These are phyloP conservation scores for Scopulariopsis brevicaulis DNA, from an alignment of 2,329 filamentous ascomycete species.

Conservation along the genomic window DNA sequence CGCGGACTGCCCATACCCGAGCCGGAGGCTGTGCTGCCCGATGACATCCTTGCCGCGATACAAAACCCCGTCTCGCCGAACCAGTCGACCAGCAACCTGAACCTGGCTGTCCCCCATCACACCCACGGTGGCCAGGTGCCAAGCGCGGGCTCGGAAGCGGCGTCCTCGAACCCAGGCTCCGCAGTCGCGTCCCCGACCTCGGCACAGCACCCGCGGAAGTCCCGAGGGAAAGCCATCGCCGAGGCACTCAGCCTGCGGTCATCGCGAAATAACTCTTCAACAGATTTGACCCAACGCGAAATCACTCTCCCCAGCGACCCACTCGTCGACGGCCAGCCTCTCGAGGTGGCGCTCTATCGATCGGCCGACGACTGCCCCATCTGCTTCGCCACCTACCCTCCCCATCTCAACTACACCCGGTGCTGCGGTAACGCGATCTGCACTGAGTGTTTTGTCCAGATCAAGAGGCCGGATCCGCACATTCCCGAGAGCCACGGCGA, in stretches of 20 bases:
- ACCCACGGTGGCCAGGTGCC: neutral
- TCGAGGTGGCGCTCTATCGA: slow-evolving; percentile 92
- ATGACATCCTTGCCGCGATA: slow-evolving; percentile 42
- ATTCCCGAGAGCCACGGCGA: slow-evolving; percentile 67
- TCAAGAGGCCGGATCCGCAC: slow-evolving; percentile 87
- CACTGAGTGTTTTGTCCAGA: slow-evolving; percentile 98
- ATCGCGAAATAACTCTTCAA: slow-evolving; percentile 59
- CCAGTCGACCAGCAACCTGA: slow-evolving; percentile 45
- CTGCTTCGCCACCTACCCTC: slow-evolving; percentile 92
- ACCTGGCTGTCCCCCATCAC: slow-evolving; percentile 44
- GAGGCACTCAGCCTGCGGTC: slow-evolving; percentile 54
- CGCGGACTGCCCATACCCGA: slow-evolving; percentile 75
- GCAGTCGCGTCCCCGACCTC: slow-evolving; percentile 34
- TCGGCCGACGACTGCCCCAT: slow-evolving; percentile 86
- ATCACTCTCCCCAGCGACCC: slow-evolving; percentile 70
- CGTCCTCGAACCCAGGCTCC: slow-evolving; percentile 60
- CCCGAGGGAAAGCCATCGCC: slow-evolving; percentile 80
- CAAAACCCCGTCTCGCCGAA: slow-evolving; percentile 33
- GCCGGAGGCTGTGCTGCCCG: slow-evolving; percentile 70
- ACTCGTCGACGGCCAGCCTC: slow-evolving; percentile 84
- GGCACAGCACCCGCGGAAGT: slow-evolving; percentile 35
- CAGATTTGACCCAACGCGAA: slow-evolving; percentile 67
- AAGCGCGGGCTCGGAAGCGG: slow-evolving; percentile 48
- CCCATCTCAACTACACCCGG: slow-evolving; percentile 84
- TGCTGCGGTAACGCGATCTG: slow-evolving; percentile 96